phyloP scores from a whole-genome alignment of 371 early-diverging fungal species.

The Syncephalastrum racemosum region DNA sequence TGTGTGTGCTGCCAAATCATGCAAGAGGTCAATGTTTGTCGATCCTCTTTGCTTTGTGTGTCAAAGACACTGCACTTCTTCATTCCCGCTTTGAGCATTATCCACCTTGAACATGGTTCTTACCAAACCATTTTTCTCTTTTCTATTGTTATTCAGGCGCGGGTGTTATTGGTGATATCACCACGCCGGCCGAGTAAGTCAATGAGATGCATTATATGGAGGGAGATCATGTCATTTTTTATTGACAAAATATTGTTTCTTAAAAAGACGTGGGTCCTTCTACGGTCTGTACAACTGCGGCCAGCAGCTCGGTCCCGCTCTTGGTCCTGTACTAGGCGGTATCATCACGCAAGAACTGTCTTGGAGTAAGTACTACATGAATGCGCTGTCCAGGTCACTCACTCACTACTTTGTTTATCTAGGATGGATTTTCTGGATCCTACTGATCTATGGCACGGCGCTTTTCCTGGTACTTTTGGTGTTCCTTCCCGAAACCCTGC shows the following conservation, averaged over 20 bases:
- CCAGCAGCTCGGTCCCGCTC: slow-evolving; percentile 32
- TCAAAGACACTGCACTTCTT: background rate
- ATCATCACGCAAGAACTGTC: slow-evolving; percentile 14
- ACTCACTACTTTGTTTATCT: background rate
- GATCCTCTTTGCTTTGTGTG: too few relatives aligned
- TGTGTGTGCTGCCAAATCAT: too few relatives aligned
- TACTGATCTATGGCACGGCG: slow-evolving; percentile 48
- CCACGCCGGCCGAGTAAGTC: slow-evolving; percentile 48
- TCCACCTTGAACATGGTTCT: background rate
- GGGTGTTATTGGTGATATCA: slow-evolving; percentile 50
- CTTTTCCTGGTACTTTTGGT: slow-evolving; percentile 47
- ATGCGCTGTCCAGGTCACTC: background rate
- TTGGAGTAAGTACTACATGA: slow-evolving; percentile 7
- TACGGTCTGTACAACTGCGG: slow-evolving; percentile 54
- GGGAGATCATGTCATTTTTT: background rate
- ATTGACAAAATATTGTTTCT: background rate
- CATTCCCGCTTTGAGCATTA: background rate
- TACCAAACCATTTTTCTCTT: too few relatives aligned
- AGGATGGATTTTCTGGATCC: slow-evolving; percentile 55
- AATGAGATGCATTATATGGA: too few relatives aligned
- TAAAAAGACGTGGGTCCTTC: slow-evolving; percentile 42
- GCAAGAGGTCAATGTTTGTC: too few relatives aligned
- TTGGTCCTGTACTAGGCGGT: slow-evolving; percentile 53
- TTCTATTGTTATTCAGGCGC: slow-evolving; percentile 13
- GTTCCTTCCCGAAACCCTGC: slow-evolving; percentile 63